Evolutionary conservation across 768 basidiomycete species (phyloP).

Genomic region (Collybia sp.): DNA sequence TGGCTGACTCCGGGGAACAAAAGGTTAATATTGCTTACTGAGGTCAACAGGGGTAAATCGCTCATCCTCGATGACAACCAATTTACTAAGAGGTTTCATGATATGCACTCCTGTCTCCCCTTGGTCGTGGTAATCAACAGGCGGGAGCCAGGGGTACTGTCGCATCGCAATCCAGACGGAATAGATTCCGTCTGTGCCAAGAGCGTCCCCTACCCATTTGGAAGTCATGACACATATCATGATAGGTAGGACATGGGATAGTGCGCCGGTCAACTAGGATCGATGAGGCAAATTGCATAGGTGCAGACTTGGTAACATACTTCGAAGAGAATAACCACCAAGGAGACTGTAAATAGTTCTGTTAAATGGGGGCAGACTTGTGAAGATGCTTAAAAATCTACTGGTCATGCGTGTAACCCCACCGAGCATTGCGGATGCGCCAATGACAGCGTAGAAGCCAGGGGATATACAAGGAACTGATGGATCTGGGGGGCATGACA

Average conservation of each 20-base stretch:
- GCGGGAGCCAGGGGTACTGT: slow-evolving; percentile 67
- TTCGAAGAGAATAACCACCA: slow-evolving; percentile 77
- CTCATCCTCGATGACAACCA: slow-evolving; percentile 51
- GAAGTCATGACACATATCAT: slow-evolving; percentile 77
- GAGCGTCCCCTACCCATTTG: slow-evolving; percentile 74
- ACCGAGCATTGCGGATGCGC: slow-evolving; percentile 71
- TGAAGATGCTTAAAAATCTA: slow-evolving; percentile 22
- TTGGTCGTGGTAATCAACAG: slow-evolving; percentile 58
- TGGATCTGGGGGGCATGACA: slow-evolving; percentile 68
- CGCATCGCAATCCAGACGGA: slow-evolving; percentile 69
- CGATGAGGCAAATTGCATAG: neutral
- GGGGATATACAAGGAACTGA: slow-evolving; percentile 66
- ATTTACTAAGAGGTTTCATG: slow-evolving; percentile 48
- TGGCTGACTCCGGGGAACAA: slow-evolving; percentile 34
- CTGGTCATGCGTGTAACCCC: slow-evolving; percentile 78
- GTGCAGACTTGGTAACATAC: slow-evolving; percentile 19
- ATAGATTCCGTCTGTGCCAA: slow-evolving; percentile 67
- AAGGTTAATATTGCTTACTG: slow-evolving; percentile 28
- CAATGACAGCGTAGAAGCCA: slow-evolving; percentile 75
- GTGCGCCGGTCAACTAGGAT: slow-evolving; percentile 64
- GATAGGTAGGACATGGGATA: slow-evolving; percentile 78
- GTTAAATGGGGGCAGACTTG: neutral
- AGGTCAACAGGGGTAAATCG: slow-evolving; percentile 43
- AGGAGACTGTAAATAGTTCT: slow-evolving; percentile 44
- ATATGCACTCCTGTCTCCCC: slow-evolving; percentile 57